Conservation (phyloP, 2,329 filamentous ascomycete species). For the Emmonsiellopsis sp. region DNA sequence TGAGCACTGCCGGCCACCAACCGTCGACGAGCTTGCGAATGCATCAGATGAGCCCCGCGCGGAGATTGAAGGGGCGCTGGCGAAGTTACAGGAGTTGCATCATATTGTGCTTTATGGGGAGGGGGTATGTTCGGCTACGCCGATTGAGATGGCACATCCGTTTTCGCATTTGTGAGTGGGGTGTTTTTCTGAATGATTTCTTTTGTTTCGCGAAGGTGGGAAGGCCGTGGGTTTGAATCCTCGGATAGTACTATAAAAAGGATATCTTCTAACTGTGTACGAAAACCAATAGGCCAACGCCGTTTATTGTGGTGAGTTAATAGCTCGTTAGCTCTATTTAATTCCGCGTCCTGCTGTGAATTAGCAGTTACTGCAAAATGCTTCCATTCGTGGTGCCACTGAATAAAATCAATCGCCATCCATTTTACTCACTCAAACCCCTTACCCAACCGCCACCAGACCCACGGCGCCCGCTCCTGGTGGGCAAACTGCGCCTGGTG, state of each 20-base stretch:
- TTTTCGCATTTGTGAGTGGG: slow-evolving; percentile 3
- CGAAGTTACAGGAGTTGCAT: neutral
- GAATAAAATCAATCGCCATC: no score
- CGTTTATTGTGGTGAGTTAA: slow-evolving; percentile 1
- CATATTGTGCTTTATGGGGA: slow-evolving; percentile 4
- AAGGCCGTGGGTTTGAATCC: no score
- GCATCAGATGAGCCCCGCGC: neutral
- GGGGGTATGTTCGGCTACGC: neutral
- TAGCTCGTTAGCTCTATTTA: no score
- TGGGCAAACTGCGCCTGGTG: slow-evolving; percentile 2
- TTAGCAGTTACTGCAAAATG: no score
- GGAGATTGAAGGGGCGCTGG: neutral
- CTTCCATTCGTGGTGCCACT: no score
- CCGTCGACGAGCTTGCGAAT: neutral
- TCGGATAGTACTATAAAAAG: no score
- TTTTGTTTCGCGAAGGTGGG: neutral
- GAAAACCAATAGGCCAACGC: neutral
- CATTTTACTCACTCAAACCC: neutral
- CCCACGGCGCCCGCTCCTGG: neutral
- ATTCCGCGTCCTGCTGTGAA: no score
- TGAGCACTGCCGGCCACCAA: slow-evolving; percentile 1
- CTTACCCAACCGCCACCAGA: neutral
- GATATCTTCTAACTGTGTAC: no score
- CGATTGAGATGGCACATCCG: slow-evolving; percentile 4
- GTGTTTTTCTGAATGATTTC: neutral